Evolutionary conservation across 2,329 filamentous ascomycete species (phyloP).

Genomic region (Neofusicoccum laricinum): DNA sequence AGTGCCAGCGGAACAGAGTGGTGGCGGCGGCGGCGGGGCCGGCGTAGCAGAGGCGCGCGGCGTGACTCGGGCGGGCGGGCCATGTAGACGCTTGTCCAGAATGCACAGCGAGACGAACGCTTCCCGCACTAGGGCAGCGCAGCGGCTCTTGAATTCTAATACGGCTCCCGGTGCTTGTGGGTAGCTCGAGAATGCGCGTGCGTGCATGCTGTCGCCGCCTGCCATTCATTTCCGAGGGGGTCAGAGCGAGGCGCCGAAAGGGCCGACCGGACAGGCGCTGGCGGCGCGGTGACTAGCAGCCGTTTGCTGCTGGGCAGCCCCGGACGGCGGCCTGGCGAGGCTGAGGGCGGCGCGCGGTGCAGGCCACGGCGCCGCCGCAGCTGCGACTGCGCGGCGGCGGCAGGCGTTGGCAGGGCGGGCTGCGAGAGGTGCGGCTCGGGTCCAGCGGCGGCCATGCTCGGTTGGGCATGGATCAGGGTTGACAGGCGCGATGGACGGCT

Average conservation of each 20-base stretch:
- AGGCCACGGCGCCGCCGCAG: no score
- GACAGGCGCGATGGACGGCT: not conserved
- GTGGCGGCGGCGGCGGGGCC: not conserved
- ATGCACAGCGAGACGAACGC: not conserved
- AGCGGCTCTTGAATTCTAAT: not conserved
- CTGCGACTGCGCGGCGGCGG: no score
- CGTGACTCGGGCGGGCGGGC: not conserved
- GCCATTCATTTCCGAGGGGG: not conserved
- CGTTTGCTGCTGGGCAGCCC: not conserved
- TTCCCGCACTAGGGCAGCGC: not conserved
- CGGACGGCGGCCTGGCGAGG: no score
- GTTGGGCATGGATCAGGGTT: conserved; percentile 11
- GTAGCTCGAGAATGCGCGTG: not conserved
- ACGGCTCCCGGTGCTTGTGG: not conserved
- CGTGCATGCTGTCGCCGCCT: not conserved
- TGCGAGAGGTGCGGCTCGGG: not conserved
- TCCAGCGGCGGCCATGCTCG: conserved; percentile 8
- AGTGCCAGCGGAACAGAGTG: conserved; percentile 6
- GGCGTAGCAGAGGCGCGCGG: not conserved
- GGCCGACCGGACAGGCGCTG: not conserved
- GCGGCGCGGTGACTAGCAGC: not conserved
- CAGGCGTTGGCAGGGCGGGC: no score
- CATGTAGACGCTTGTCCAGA: not conserved
- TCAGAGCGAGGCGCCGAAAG: not conserved
- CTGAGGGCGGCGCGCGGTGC: no score